Percentiles rank a stretch among this genome's conserved stretches.
Evolutionary conservation across 2,329 filamentous ascomycete genomes (phyloP).

Genomic region (Dactylella cylindrospora): DNA sequence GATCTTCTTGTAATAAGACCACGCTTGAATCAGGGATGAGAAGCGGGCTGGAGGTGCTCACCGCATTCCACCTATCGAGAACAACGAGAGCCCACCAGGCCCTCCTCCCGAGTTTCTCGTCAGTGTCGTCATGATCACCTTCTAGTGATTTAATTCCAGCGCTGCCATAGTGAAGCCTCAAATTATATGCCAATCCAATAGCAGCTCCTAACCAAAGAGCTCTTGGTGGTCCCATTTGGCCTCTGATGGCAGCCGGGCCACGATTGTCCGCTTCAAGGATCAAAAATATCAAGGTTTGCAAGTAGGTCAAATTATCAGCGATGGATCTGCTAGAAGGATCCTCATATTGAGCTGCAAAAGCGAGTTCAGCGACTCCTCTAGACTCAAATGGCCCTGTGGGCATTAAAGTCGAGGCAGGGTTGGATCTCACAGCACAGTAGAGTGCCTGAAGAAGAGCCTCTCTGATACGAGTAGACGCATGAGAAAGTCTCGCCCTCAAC

Average conservation of each 20-base stretch:
- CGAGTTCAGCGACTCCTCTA: slow-evolving; percentile 54
- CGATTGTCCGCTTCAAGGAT: slow-evolving; percentile 66
- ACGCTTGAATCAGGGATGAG: slow-evolving; percentile 66
- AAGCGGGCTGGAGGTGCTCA: slow-evolving; percentile 64
- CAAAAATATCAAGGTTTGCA: slow-evolving; percentile 68
- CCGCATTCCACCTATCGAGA: slow-evolving; percentile 72
- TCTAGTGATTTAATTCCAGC: slow-evolving; percentile 53
- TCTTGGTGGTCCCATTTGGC: slow-evolving; percentile 56
- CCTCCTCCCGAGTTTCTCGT: slow-evolving; percentile 64
- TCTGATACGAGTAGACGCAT: slow-evolving; percentile 61
- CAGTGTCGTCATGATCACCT: slow-evolving; percentile 60
- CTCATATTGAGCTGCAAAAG: slow-evolving; percentile 55
- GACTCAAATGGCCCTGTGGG: slow-evolving; percentile 51
- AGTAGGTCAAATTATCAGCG: slow-evolving; percentile 59
- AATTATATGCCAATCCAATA: slow-evolving; percentile 65
- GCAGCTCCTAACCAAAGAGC: slow-evolving; percentile 65
- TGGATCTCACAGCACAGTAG: slow-evolving; percentile 62
- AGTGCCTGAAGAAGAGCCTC: slow-evolving; percentile 68
- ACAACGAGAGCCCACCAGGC: slow-evolving; percentile 73
- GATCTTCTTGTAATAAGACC: slow-evolving; percentile 63
- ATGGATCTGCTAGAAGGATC: slow-evolving; percentile 53
- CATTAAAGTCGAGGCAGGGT: slow-evolving; percentile 52
- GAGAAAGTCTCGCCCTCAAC: slow-evolving; percentile 61
- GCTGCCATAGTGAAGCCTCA: slow-evolving; percentile 62
- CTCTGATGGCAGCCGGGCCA: slow-evolving; percentile 55